Base-by-base conservation (phyloP, 768 basidiomycete species). In the Tephrocybe sp. region DNA sequence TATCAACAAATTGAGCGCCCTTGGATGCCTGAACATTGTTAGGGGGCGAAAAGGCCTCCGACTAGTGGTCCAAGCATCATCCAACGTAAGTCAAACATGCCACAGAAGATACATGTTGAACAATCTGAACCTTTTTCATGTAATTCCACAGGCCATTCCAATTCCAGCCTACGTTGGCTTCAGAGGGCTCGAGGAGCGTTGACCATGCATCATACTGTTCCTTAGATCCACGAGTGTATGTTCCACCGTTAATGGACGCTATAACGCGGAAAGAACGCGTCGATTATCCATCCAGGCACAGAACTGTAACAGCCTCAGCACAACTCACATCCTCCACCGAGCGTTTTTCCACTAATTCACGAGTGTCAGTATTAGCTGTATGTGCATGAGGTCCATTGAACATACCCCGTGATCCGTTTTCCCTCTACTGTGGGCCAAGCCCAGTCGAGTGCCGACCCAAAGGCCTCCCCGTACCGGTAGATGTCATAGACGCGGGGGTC, bases 41-140 rank as follows among this genome's bases (percentile, higher is more conserved):
- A 2, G 78, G 78, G 15, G 77, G 67, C 6, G 76, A 76, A 58
- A 79, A 78, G 3, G 65, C 58, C 58, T 80, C 77, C 0, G 77
- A 73, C 78, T 79, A 24, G 17, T n/a, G n/a, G n/a, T n/a, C n/a
- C n/a, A n/a, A n/a, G n/a, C n/a, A n/a, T n/a, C n/a, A n/a, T n/a
- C n/a, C n/a, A n/a, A n/a, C n/a, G n/a, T n/a, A n/a, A n/a, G n/a
- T n/a, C n/a, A n/a, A n/a, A n/a, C n/a, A n/a, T n/a, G n/a, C n/a
- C n/a, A n/a, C n/a, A n/a, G n/a, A n/a, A n/a, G n/a, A n/a, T n/a
- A n/a, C n/a, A n/a, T n/a, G n/a, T n/a, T n/a, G n/a, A n/a, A n/a
- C n/a, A n/a, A n/a, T n/a, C n/a, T n/a, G n/a, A n/a, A 73, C 77
- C 69, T 77, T 78, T 58, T 74, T 73, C 75, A 78, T 77, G 59